Evolutionary conservation across 192 early-diverging fungal species (phyloP).

Genomic region (Coemansia sp.): DNA sequence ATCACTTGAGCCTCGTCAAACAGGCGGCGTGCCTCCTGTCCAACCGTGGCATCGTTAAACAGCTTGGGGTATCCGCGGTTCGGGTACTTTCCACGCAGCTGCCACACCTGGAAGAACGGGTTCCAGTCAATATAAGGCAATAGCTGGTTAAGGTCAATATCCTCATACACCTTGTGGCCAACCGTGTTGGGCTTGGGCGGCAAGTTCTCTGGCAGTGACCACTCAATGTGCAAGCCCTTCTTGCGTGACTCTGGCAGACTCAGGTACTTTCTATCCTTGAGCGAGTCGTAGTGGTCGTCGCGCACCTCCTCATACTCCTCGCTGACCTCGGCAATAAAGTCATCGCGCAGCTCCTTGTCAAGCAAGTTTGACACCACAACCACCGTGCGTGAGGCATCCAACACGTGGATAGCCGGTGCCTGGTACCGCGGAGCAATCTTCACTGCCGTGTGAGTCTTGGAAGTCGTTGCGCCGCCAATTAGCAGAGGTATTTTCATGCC

Average conservation of each 20-base stretch:
- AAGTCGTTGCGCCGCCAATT: conserved; percentile 94
- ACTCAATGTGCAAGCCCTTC: conserved; percentile 68
- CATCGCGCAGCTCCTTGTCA: conserved; percentile 74
- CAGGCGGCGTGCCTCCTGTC: conserved; percentile 85
- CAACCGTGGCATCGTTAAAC: conserved; percentile 92
- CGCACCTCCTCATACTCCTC: conserved; percentile 96
- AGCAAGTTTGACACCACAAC: conserved; percentile 87
- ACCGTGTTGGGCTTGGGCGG: conserved; percentile 81
- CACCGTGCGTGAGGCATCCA: conserved; percentile 90
- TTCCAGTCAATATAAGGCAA: conserved; percentile 95
- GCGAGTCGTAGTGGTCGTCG: conserved; percentile 88
- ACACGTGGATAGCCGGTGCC: conserved; percentile 76
- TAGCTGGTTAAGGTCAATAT: conserved; percentile 74
- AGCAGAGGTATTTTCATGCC: conserved; percentile 87
- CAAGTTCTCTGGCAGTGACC: conserved; percentile 58
- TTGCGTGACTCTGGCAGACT: conserved; percentile 69
- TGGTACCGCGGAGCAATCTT: conserved; percentile 91
- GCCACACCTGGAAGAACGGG: conserved; percentile 98
- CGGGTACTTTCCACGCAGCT: conserved; percentile 92
- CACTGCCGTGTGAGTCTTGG: conserved; percentile 95
- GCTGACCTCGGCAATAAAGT: conserved; percentile 82
- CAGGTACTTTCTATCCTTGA: conserved; percentile 82
- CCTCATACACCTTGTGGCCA: conserved; percentile 75
- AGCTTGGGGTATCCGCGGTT: conserved; percentile 98
- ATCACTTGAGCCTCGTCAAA: conserved; percentile 82